Evolutionary conservation across 2,329 filamentous ascomycete genomes (phyloP).

Genomic region (Xylaria sp.): DNA sequence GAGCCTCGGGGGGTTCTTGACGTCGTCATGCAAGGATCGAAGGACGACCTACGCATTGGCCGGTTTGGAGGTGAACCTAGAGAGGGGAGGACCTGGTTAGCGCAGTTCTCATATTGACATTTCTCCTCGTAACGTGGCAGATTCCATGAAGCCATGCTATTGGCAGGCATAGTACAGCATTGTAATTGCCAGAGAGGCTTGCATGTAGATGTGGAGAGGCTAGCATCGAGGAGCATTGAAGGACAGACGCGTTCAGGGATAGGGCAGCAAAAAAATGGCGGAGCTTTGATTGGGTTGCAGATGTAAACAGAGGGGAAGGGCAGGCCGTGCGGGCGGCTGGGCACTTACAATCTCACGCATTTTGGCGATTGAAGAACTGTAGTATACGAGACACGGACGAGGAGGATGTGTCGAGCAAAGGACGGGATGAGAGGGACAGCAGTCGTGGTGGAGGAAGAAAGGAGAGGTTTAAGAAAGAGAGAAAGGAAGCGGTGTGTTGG

Average conservation of each 20-base stretch:
- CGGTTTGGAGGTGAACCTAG: conserved; percentile 99
- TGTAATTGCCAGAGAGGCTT: not conserved
- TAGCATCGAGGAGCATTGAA: not conserved
- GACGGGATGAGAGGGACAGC: conserved; percentile 25
- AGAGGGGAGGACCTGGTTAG: conserved; percentile 14
- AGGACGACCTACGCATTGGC: conserved; percentile 85
- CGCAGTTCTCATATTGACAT: not conserved
- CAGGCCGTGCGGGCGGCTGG: conserved; percentile 11
- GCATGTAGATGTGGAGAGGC: conserved; percentile 36
- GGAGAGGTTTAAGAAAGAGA: conserved; percentile 32
- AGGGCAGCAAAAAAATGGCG: conserved; percentile 16
- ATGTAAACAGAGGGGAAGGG: conserved; percentile 34
- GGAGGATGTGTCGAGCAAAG: conserved; percentile 36
- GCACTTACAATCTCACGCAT: conserved; percentile 77
- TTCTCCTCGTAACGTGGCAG: not conserved
- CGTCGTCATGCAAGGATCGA: conserved; percentile 33
- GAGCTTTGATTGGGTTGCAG: conserved; percentile 21
- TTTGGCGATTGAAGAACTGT: conserved; percentile 50
- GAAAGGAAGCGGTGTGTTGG: conserved; percentile 30
- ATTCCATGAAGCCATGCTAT: not conserved
- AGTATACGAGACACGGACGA: conserved; percentile 33
- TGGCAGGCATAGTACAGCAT: not conserved
- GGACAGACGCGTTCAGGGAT: conserved; percentile 42
- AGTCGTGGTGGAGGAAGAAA: conserved; percentile 29
- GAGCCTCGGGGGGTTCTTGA: conserved; percentile 28